Evolutionary conservation across 352 stramenopile species (phyloP), one percentile per base, ranked within the genome.

Genomic region (Globisporangium canariense): DNA sequence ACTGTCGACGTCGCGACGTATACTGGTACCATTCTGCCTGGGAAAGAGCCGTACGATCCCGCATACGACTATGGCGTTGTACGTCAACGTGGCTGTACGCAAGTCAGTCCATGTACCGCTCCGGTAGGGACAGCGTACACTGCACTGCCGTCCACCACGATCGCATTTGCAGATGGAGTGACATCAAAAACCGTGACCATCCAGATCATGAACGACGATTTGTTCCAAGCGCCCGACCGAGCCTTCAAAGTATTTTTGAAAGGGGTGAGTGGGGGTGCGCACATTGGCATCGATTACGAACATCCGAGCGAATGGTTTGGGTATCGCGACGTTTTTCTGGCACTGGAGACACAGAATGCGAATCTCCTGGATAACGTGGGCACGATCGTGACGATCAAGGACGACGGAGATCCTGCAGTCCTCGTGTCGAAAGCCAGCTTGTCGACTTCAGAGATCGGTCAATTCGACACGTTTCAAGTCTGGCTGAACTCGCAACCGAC

Each of bases 31-130:
- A 86, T 92, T 50, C 2, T 85, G 0, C 83, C 83, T 8, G 78
- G 76, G 0, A 74, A 76, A 49, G 46, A 68, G 1, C 73, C 65
- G 20, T 88, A 89, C 58, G 79, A 88, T 30, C 14, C 71, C 14
- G 65, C 71, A 7, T 88, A 83, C 52, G 81, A 92, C 54, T 88
- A 85, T 58, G 79, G 62, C 9, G 47, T 90, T 34, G 81, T 90
- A 4, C 46, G 73, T 32, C 28, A 64, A 16, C 72, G 73, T 32
- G 73, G 77, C 22, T 92, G 83, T 51, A 90, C 79, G 4, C 83
- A 92, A 46, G 47, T 79, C 41, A 92, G 83, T 53, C 79, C 79
- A 16, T 92, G 83, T 43, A 88, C 76, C n/a, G 83, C 83, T 16
- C 30, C 58, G 3, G 69, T 61, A 53, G 68, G 63, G 2, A 55